phyloP scores from a whole-genome alignment of 805 yeast species.

The Jamesozyma rosinii region DNA sequence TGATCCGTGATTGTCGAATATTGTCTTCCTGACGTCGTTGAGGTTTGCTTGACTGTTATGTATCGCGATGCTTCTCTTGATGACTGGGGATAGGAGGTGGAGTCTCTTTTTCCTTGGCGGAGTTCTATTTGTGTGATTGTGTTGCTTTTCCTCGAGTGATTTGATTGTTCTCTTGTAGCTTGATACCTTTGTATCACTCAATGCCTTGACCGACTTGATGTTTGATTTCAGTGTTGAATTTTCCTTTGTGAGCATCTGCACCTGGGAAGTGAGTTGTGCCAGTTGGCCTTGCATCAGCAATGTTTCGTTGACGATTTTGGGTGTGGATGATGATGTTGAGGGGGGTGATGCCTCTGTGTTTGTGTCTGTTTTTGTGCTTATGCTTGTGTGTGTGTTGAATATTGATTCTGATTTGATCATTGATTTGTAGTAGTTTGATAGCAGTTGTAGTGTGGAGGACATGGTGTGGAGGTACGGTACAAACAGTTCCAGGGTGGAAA shows the following conservation, averaged over 20 bases:
- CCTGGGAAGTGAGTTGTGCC: conserved; percentile 27
- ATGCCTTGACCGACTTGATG: conserved; percentile 30
- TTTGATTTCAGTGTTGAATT: conserved; percentile 26
- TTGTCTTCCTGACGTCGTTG: not conserved
- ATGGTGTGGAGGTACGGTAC: too few species aligned
- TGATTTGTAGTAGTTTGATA: conserved; percentile 23
- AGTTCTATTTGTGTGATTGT: conserved; percentile 10
- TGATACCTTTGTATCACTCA: conserved; percentile 19
- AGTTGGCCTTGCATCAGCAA: conserved; percentile 30
- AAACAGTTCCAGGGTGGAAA: too few species aligned
- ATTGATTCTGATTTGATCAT: conserved; percentile 24
- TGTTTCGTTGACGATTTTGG: conserved; percentile 26
- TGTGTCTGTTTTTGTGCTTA: not conserved
- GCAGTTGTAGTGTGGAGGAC: conserved; percentile 20
- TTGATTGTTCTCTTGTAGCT: conserved; percentile 29
- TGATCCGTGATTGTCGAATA: not conserved
- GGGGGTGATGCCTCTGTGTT: not conserved
- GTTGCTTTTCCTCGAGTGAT: conserved; percentile 14
- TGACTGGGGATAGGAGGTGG: conserved; percentile 23
- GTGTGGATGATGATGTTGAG: conserved; percentile 1
- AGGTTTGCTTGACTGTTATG: not conserved
- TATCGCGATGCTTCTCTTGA: conserved; percentile 5
- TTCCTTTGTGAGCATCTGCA: conserved; percentile 24
- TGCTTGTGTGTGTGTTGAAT: conserved; percentile 8
- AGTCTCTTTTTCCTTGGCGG: too few species aligned